These are phyloP conservation scores for Byssochlamys sp. DNA, from an alignment of 2,329 filamentous ascomycete genomes.

Conservation along the genomic window DNA sequence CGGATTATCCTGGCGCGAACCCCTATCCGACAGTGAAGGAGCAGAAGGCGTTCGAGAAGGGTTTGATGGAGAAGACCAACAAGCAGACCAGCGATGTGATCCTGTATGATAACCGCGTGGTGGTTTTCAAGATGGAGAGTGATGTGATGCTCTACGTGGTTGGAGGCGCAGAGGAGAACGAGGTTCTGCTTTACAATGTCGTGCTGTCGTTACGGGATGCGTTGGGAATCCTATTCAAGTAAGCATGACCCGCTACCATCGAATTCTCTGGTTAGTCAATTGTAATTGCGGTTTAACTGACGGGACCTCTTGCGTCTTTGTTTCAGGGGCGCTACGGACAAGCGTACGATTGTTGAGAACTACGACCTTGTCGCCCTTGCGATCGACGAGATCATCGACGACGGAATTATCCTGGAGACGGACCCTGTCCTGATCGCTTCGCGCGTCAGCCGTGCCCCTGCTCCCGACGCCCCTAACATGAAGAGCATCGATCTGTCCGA, in stretches of 20 bases:
- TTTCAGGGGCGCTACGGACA: slow-evolving; percentile 81
- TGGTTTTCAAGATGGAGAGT: slow-evolving; percentile 95
- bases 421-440: slow-evolving; percentile 90
- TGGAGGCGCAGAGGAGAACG: slow-evolving; percentile 85
- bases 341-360: slow-evolving; percentile 95
- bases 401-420: slow-evolving; percentile 93
- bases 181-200: slow-evolving; percentile 91
- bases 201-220: slow-evolving; percentile 83
- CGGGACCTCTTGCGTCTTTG: neutral
- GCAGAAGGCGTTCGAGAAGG: slow-evolving; percentile 95
- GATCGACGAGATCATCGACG: slow-evolving; percentile 89
- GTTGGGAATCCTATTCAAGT: slow-evolving; percentile 87
- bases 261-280: neutral
- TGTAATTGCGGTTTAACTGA: slow-evolving; percentile 8
- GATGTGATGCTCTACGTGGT: slow-evolving; percentile 96
- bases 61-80: slow-evolving; percentile 84
- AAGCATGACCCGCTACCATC: slow-evolving; percentile 20
- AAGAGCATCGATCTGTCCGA: slow-evolving; percentile 93
- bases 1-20: slow-evolving; percentile 55
- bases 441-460: slow-evolving; percentile 81
- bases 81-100: slow-evolving; percentile 96
- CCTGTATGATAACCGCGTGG: slow-evolving; percentile 89
- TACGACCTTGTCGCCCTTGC: slow-evolving; percentile 91
- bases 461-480: slow-evolving; percentile 76
- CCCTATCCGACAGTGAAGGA: slow-evolving; percentile 84